Evolutionary conservation across 2,329 filamentous ascomycete species (phyloP), one percentile per base, ranked within the genome.

Genomic region (Aspergillus ustus): DNA sequence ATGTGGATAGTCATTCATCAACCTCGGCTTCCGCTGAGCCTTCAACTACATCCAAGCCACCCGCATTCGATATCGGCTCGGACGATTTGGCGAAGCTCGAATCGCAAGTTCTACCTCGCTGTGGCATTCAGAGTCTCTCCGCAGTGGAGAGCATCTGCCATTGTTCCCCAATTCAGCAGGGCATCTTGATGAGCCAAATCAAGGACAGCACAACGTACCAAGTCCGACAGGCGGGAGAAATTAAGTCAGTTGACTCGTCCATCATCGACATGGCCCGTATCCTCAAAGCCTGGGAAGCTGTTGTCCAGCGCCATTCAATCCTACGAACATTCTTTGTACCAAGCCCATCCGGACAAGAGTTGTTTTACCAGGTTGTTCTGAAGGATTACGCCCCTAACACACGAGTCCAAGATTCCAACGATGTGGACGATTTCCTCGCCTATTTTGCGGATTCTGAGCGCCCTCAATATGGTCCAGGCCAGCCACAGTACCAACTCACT

Each of bases 141-240:
- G 28, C 20, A 7, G 31, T 62, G 15, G 63, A 65, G 34, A 57
- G 63, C 34, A 57, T 63, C 7, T 63, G 64, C 46, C 52, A 60
- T 13, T 66, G 64, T 51, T 62, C 64, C n/a, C 62, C 64, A 20
- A 59, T 66, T 28, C 64, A 66, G 22, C 59, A 64, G 28, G 64
- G 62, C 31, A 62, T 66, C 28, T 43, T 66, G 37, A 46, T 66
- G 31, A 66, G 64, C 48, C 64, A 66, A 52, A 60, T 60, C 25
- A 62, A 64, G 50, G 57, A 61, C 22, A 34, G 20, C 7, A 50
- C 37, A 11, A 59, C 59, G 8, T 64, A 64, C 48, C 54, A 62
- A 46, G 53, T 62, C 6, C 62, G 56, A 31, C 55, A 55, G 29
- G 48, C 54, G 8, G 46, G 60, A 50, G 52, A 52, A 13, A 50